Base-by-base conservation (phyloP, 176 grass and related monocot species). In the Zizania latifolia region DNA sequence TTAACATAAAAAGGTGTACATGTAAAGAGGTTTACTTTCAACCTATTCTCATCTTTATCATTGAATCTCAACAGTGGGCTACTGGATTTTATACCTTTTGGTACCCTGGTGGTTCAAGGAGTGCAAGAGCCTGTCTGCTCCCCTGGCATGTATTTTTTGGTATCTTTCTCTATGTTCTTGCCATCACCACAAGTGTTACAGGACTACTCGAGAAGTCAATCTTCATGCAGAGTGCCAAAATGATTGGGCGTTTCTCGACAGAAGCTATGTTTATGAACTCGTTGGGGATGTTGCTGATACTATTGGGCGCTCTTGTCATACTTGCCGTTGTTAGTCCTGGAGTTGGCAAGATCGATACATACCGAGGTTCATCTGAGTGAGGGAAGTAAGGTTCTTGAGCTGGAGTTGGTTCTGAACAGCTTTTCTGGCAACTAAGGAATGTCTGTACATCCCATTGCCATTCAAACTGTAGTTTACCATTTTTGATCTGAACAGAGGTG, bases 101-200 rank as follows among this genome's bases (percentile, higher is more conserved):
- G 91, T 99, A 99, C 73, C 95, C 95, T 22, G 92, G 95, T 76
- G 95, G 92, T 69, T 92, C 95, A 23, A 99, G 87, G 86, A 89
- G 71, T 71, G 62, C 77, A 28, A 79, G 91, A 79, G 84, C 84
- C 10, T 80, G 73, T 68, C 75, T 99, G 35, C 89, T 94, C 58
- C 89, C 89, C 10, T 94, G 89, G 91, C 95, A 99, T 66, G 95
- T 92, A 22, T 99, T 94, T 77, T 82, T 90, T 41, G 91, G 91
- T 40, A 37, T 77, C 80, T 94, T 86, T 57, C 91, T 99, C 38
- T 99, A 92, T 77, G 75, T 72, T 38, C 95, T 94, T 24, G 89
- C 95, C 10, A 51, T 99, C 14, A 72, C 82, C 50, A 92, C 95
- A 54, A 85, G 89, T 15, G 77, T 89, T 56, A 84, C 89, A 7